Percentiles rank a stretch among this genome's conserved stretches.
These are phyloP conservation scores for Thuidium tamariscinum DNA, from an alignment of 225 moss, liverwort and hornwort species.

Conservation along the genomic window DNA sequence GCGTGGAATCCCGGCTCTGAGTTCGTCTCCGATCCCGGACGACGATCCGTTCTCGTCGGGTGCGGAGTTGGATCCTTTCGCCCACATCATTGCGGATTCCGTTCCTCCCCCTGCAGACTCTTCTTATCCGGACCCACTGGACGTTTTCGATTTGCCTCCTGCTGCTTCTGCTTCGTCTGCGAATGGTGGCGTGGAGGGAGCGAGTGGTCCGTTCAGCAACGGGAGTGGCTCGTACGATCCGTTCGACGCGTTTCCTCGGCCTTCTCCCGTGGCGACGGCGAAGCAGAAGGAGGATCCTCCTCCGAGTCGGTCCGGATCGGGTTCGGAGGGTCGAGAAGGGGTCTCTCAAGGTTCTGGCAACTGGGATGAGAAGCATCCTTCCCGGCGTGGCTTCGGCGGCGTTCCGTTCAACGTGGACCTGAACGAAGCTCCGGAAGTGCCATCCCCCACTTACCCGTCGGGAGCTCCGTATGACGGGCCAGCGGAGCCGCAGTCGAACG, in stretches of 20 bases:
- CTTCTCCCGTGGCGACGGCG: constrained; percentile 27
- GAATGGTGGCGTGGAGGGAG: background rate
- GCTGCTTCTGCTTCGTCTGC: constrained; percentile 14
- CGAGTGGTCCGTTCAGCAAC: constrained; percentile 13
- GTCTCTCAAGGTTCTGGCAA: constrained; percentile 4
- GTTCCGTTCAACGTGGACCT: constrained; percentile 32
- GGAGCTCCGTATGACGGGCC: background rate
- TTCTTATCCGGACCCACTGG: constrained; percentile 36
- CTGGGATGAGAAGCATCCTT: constrained; percentile 17
- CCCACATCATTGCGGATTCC: constrained; percentile 19
- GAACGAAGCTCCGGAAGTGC: constrained; percentile 36
- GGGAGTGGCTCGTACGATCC: constrained; percentile 58
- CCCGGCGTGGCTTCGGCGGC: constrained; percentile 16
- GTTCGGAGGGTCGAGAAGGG: constrained; percentile 13
- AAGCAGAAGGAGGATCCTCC: constrained; percentile 21
- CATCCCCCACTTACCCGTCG: constrained; percentile 37
- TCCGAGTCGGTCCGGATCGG: constrained; percentile 21
- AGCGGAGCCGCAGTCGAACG: constrained; percentile 7
- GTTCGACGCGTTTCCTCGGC: constrained; percentile 49
- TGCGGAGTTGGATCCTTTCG: constrained; percentile 30
- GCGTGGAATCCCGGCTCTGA: constrained; percentile 27
- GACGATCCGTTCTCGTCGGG: constrained; percentile 29
- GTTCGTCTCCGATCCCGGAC: background rate
- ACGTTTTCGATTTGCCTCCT: constrained; percentile 49
- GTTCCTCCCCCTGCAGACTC: constrained; percentile 9